These are phyloP conservation scores for Lithospermum erythrorhizon DNA, from an alignment of 257 asterid species.

Conservation along the genomic window DNA sequence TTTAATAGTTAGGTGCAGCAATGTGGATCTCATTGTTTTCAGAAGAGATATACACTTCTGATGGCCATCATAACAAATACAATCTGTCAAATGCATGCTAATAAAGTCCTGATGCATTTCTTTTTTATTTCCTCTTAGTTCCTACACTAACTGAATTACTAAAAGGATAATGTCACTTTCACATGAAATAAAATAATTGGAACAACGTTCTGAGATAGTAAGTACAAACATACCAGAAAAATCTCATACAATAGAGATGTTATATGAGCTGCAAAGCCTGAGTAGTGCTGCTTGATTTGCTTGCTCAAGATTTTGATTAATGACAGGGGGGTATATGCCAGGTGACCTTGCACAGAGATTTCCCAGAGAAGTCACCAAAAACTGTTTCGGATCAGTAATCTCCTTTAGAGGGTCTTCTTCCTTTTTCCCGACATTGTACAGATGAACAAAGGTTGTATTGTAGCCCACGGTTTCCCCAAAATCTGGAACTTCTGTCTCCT, in stretches of 20 bases:
- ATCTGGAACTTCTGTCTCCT: constrained; percentile 79
- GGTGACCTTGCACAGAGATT: constrained; percentile 59
- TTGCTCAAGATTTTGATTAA: constrained; percentile 50
- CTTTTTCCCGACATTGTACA: constrained; percentile 75
- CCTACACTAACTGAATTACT: not conserved
- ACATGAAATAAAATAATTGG: not conserved
- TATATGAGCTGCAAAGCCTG: constrained; percentile 61
- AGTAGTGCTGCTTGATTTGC: constrained; percentile 70
- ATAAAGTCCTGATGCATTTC: not conserved
- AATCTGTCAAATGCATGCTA: not conserved
- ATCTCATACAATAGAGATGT: constrained; percentile 46
- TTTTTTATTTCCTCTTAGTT: not conserved
- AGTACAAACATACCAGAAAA: constrained; percentile 25
- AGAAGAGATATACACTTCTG: not conserved
- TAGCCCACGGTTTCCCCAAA: constrained; percentile 73
- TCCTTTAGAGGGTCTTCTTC: constrained; percentile 83
- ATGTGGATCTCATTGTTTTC: not conserved
- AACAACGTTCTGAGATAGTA: no score
- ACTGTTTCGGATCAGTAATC: constrained; percentile 77
- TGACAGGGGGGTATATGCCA: constrained; percentile 48
- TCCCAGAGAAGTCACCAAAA: constrained; percentile 56
- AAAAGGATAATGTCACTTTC: not conserved
- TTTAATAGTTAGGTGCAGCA: not conserved
- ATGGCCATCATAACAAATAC: not conserved
- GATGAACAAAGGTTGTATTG: constrained; percentile 58